Conservation (phyloP, 371 early-diverging fungal genomes). For the Circinella umbellata region DNA sequence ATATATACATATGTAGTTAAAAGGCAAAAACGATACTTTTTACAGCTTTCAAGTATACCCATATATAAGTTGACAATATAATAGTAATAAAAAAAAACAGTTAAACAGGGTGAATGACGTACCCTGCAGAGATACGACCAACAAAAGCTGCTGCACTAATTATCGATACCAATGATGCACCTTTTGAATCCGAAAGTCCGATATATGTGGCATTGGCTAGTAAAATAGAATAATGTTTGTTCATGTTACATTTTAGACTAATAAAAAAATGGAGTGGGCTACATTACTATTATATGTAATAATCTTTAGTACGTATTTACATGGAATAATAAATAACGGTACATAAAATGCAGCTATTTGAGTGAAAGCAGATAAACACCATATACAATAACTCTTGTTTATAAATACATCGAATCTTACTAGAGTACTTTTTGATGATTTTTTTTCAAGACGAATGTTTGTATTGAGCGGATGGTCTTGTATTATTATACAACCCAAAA, state of each 20-base stretch:
- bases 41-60: no score
- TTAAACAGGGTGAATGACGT: neutral
- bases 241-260: no score
- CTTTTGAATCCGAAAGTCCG: constrained; percentile 37
- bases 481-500: constrained; percentile 39
- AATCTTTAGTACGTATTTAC: constrained; percentile 17
- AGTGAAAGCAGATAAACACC: constrained; percentile 43
- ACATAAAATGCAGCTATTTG: constrained; percentile 59
- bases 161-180: constrained; percentile 38
- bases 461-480: constrained; percentile 32
- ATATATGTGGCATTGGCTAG: constrained; percentile 37
- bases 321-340: constrained; percentile 63
- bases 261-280: no score
- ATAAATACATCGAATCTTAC: constrained; percentile 46
- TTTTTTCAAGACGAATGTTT: neutral
- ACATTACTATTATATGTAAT: neutral
- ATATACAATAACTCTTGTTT: constrained; percentile 47
- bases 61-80: no score
- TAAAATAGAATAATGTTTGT: neutral
- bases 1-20: no score
- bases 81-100: no score
- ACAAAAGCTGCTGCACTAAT: constrained; percentile 57
- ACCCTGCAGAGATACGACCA: constrained; percentile 61
- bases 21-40: no score
- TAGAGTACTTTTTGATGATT: constrained; percentile 22